Evolutionary conservation across 2,329 filamentous ascomycete genomes (phyloP).

Genomic region (Colletotrichum zoysiae): DNA sequence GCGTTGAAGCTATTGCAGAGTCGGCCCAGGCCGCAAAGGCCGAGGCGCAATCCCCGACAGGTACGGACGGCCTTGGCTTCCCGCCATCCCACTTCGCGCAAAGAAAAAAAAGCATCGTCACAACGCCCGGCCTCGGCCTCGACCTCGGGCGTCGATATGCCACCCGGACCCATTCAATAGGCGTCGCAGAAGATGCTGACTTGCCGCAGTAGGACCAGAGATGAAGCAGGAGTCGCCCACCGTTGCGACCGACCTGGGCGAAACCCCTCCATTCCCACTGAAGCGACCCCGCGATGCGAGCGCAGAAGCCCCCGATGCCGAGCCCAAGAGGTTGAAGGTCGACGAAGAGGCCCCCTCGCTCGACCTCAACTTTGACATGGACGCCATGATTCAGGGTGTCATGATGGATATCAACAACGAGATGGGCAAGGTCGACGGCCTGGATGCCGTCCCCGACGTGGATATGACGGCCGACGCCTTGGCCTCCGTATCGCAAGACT

Average conservation of each 20-base stretch:
- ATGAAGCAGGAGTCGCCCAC: slow-evolving; percentile 56
- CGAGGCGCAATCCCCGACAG: slow-evolving; percentile 51
- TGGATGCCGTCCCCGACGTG: slow-evolving; percentile 49
- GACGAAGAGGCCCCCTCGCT: slow-evolving; percentile 44
- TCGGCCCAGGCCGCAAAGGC: slow-evolving; percentile 53
- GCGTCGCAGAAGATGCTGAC: slow-evolving; percentile 45
- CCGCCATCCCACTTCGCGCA: slow-evolving; percentile 22
- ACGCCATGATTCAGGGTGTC: slow-evolving; percentile 42
- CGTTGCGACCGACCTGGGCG: slow-evolving; percentile 48
- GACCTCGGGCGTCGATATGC: slow-evolving; percentile 30
- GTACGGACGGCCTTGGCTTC: slow-evolving; percentile 49
- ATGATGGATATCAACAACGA: slow-evolving; percentile 48
- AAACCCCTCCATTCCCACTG: slow-evolving; percentile 52
- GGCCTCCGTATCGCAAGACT: slow-evolving; percentile 39
- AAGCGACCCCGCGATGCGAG: slow-evolving; percentile 54
- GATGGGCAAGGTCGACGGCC: slow-evolving; percentile 38
- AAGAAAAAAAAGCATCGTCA: slow-evolving; percentile 31
- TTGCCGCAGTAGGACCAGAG: slow-evolving; percentile 45
- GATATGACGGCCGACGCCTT: slow-evolving; percentile 44
- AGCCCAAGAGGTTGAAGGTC: slow-evolving; percentile 48
- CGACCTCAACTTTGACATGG: slow-evolving; percentile 46
- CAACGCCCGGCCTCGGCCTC: slow-evolving; percentile 16
- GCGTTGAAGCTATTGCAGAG: slow-evolving; percentile 56
- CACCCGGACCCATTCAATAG: slow-evolving; percentile 12
- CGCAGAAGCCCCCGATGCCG: slow-evolving; percentile 48